Conservation (phyloP, 148 eudicot species). For the Camellia japonica region DNA sequence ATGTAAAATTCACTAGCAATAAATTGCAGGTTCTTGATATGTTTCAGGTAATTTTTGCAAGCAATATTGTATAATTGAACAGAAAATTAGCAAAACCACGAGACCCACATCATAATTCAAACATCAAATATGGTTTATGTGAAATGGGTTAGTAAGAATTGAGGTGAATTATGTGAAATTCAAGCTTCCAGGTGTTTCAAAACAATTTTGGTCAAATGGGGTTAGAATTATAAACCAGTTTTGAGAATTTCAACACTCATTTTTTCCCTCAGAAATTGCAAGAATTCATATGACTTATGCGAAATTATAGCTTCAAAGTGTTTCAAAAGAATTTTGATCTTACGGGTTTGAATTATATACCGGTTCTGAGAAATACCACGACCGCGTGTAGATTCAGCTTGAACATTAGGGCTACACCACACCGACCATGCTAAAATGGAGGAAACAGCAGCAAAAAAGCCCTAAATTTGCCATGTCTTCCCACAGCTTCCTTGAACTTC, state of each 20-base stretch:
- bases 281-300: conserved; percentile 5
- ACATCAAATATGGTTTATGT: not conserved
- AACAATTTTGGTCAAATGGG: no score
- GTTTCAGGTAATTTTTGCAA: not conserved
- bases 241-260: not conserved
- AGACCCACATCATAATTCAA: conserved; percentile 9
- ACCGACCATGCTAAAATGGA: not conserved
- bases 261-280: not conserved
- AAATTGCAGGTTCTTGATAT: not conserved
- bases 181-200: no score
- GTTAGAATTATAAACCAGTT: no score
- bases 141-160: not conserved
- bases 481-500: conserved; percentile 83
- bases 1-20: not conserved
- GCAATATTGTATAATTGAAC: not conserved
- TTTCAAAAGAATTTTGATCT: not conserved
- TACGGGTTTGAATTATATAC: conserved; percentile 6
- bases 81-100: not conserved
- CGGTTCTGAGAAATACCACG: conserved; percentile 15
- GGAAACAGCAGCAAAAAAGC: conserved; percentile 5
- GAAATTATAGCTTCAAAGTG: not conserved
- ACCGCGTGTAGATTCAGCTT: not conserved
- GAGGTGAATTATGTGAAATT: not conserved
- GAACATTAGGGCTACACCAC: not conserved
- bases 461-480: conserved; percentile 58